These are phyloP conservation scores for Trypanosoma vivax DNA, from an alignment of 208 protist genomes.

Conservation along the genomic window DNA sequence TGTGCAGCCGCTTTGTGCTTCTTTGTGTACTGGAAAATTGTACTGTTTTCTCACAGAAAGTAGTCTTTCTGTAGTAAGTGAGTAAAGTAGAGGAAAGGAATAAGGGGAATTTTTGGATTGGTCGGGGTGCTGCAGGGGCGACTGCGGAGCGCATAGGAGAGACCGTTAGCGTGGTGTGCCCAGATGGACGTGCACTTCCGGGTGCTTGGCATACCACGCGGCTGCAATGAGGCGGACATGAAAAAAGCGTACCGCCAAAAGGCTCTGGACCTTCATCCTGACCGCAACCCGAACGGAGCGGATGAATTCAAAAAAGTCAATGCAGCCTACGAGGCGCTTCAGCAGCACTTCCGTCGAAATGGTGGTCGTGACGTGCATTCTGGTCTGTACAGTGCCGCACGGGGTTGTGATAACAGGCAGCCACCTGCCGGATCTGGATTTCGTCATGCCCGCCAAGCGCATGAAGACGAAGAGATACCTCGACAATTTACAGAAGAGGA, in stretches of 20 bases:
- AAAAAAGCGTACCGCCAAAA: conserved; percentile 90
- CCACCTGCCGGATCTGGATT: conserved; percentile 20
- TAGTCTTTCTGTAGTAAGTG: no score
- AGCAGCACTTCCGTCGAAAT: conserved; percentile 34
- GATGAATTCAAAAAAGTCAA: conserved; percentile 87
- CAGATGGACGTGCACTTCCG: conserved; percentile 38
- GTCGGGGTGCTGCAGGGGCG: no score
- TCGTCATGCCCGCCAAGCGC: not conserved
- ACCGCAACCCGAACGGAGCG: conserved; percentile 79
- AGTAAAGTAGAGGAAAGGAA: no score
- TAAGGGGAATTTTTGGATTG: no score
- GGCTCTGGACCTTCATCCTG: conserved; percentile 91
- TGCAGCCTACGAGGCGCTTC: conserved; percentile 94
- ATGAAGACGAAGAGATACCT: conserved; percentile 1
- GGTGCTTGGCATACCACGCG: conserved; percentile 60
- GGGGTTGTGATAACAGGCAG: no score
- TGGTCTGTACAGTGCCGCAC: not conserved
- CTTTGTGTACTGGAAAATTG: conserved; percentile 10
- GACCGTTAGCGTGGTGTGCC: not conserved
- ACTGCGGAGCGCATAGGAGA: not conserved
- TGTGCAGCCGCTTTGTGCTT: no score
- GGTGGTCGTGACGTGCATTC: conserved; percentile 14
- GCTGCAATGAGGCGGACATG: conserved; percentile 74
- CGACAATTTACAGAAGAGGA: conserved; percentile 49
- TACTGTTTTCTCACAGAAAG: conserved; percentile 1